Evolutionary conservation across 768 basidiomycete species (phyloP), one percentile per base, ranked within the genome.

Genomic region (Kwoniella mangroviensis): DNA sequence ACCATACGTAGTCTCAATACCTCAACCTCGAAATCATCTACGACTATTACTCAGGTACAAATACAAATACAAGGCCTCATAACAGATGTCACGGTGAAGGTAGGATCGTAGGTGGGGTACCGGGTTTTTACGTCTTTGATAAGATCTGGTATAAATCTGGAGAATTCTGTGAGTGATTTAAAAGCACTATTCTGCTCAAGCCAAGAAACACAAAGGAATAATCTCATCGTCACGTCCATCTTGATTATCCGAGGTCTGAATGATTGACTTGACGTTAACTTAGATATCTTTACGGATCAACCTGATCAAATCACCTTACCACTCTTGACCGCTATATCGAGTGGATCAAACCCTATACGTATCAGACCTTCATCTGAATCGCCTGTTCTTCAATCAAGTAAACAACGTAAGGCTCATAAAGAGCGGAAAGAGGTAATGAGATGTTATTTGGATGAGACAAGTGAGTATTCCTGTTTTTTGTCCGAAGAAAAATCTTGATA

Each of bases 271-370:
- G 34, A 34, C 34, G 34, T 34, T 34, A 34, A 34, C 34, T 34
- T 34, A 67, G 65, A 67, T 45, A 54, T 67, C 22, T 67, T 57
- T 43, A 56, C 65, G 42, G 65, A 67, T 28, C 54, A 60, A 12
- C 58, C 58, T 60, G 58, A 60, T 19, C 21, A 22, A n/a, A 60
- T 60, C 41, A 60, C 34, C 13, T 43, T 60, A 22, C 58, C 58
- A n/a, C 21, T 6, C 15, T n/a, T 42, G 12, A n/a, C 41, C 21
- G 34, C 58, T 7, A 60, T 60, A n/a, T 26, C 58, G 7, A 60
- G 34, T 42, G 58, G 58, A 45, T 15, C 15, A n/a, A 60, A 60
- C 40, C 58, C 58, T 42, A 12, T 60, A 41, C 10, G 9, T 11
- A n/a, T 60, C 19, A 22, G 41, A 42, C 58, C 58, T 9, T n/a